A percentile compares a stretch with the other conserved stretches of the same genome.
phyloP scores from a whole-genome alignment of 768 basidiomycete species.

The Suillus bovinus region DNA sequence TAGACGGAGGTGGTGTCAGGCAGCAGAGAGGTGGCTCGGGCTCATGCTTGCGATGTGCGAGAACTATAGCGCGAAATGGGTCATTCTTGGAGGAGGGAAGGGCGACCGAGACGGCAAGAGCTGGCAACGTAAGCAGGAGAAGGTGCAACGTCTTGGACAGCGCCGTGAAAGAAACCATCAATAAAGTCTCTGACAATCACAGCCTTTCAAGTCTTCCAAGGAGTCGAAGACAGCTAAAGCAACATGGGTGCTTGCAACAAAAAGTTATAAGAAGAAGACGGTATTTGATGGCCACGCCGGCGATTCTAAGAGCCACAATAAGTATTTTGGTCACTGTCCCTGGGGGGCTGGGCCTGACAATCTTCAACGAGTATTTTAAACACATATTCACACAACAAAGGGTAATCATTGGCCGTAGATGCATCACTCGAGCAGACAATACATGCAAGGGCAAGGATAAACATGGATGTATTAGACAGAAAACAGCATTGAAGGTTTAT shows the following conservation, averaged over 20 bases:
- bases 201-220: background rate
- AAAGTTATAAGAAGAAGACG: background rate
- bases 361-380: background rate
- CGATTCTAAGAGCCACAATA: background rate
- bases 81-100: constrained; percentile 47
- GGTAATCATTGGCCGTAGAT: background rate
- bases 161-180: constrained; percentile 22
- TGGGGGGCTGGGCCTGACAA: background rate
- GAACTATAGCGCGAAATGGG: constrained; percentile 58
- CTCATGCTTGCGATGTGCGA: constrained; percentile 42
- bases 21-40: constrained; percentile 68
- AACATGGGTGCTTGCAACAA: background rate
- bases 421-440: background rate
- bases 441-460: constrained; percentile 4
- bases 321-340: background rate
- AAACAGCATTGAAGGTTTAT: constrained; percentile 10
- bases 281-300: background rate
- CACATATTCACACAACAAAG: background rate
- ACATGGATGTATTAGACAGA: constrained; percentile 10
- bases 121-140: constrained; percentile 39
- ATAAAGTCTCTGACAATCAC: background rate
- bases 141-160: constrained; percentile 37
- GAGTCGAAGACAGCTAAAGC: background rate
- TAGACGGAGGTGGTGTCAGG: constrained; percentile 48
- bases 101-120: constrained; percentile 28